Base-by-base conservation (phyloP, 192 early-diverging fungal species). In the Backusella westeae region DNA sequence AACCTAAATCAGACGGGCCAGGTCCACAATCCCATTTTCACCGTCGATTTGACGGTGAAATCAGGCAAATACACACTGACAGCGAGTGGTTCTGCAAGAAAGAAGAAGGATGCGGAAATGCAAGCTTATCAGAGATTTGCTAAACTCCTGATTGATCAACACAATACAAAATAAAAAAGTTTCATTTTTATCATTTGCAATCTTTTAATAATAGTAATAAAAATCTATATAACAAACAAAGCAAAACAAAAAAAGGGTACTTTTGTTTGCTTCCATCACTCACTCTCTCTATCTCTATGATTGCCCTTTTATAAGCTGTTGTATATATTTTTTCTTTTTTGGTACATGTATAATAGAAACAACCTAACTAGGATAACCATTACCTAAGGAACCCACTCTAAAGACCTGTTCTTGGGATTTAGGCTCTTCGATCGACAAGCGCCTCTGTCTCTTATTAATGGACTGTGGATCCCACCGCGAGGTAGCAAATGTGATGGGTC, bases 401-500 rank as follows among this genome's bases (percentile, higher is more conserved):
- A 71, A 71, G 3, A 71, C 70, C 9, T 44, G 39, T 49, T 71
- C 39, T 49, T 71, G 70, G 19, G 70, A 44, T 9, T 73, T 73
- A 21, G 52, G 52, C 35, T 73, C 56, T 9, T 73, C 72, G 5
- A 73, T 59, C 0, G 72, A 73, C 32, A 56, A 34, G 0, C 76
- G 35, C 4, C 76, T 69, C 34, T 77, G 76, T 38, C 76, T 56
- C 34, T 77, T 77, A 67, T 71, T 71, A 0, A 77, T 15, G 6
- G 56, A 23, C 26, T 77, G 76, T n/a, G 76, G 42, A 34, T 52
- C 59, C 41, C 70, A 65, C 21, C 76, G 5, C 12, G 59, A 71
- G 1, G 70, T 65, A 4, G 76, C 59, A 72, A 77, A 77, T 0
- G 76, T 42, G n/a, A 77, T 71, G 0, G 76, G 76, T 72, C 76